These are phyloP conservation scores for Mortierella sp. DNA, from an alignment of 371 early-diverging fungal species.

Conservation along the genomic window DNA sequence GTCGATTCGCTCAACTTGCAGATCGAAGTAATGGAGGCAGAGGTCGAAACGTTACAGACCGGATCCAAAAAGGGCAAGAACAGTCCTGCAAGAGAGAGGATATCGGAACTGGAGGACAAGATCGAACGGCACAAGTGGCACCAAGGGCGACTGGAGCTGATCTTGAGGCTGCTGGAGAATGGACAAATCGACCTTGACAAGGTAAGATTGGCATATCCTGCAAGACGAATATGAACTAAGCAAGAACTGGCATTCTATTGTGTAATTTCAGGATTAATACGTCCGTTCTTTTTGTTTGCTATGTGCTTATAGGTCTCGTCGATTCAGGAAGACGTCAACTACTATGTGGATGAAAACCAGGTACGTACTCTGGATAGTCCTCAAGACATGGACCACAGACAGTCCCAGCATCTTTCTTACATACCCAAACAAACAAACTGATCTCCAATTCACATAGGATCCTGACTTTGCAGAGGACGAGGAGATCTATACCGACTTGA, in stretches of 20 bases:
- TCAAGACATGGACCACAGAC: not conserved
- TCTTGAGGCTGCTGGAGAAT: constrained; percentile 92
- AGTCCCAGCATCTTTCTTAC: not conserved
- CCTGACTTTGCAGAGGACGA: constrained; percentile 94
- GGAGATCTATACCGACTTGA: constrained; percentile 92
- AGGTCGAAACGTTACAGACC: constrained; percentile 84
- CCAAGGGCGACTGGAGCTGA: constrained; percentile 87
- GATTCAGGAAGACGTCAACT: constrained; percentile 89
- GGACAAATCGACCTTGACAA: constrained; percentile 85
- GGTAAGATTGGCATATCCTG: constrained; percentile 55
- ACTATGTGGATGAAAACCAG: constrained; percentile 91
- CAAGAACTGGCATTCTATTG: not conserved
- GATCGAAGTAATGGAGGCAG: constrained; percentile 91
- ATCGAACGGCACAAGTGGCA: constrained; percentile 94
- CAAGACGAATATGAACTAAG: not conserved
- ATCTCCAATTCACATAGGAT: constrained; percentile 57
- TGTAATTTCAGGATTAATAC: not conserved
- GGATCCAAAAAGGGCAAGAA: constrained; percentile 82
- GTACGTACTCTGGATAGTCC: not conserved
- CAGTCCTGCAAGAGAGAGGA: constrained; percentile 82
- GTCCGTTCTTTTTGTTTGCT: not conserved
- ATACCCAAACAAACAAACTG: not conserved
- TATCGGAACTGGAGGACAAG: constrained; percentile 73
- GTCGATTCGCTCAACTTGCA: constrained; percentile 90
- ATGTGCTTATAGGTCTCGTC: constrained; percentile 65